Evolutionary conservation across 805 yeast species (phyloP), one percentile per base, ranked within the genome.

Genomic region (Allodekkera sacchari): DNA sequence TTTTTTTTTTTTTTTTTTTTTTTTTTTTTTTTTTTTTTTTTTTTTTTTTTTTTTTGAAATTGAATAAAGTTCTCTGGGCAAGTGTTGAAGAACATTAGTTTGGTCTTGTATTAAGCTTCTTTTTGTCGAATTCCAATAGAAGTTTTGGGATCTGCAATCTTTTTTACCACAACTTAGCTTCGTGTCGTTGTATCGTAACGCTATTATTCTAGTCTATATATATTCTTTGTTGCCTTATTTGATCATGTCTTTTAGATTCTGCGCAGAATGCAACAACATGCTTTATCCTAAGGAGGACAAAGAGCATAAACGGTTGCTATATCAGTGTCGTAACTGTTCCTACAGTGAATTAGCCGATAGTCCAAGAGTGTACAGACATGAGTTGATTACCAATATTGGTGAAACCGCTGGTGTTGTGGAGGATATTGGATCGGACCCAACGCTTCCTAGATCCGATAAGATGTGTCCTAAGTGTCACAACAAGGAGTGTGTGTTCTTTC

Each of bases 181-280:
- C 14, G 8, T 8, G 17, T 13, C n/a, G n/a, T n/a, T n/a, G n/a
- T n/a, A n/a, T n/a, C n/a, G n/a, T n/a, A n/a, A n/a, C n/a, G n/a
- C n/a, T n/a, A n/a, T n/a, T n/a, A n/a, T n/a, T n/a, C n/a, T n/a
- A n/a, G n/a, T n/a, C n/a, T n/a, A n/a, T n/a, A n/a, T n/a, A n/a
- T n/a, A n/a, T n/a, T n/a, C n/a, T n/a, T n/a, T n/a, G n/a, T n/a
- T n/a, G n/a, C n/a, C n/a, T n/a, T n/a, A n/a, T n/a, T n/a, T n/a
- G 15, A 33, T 22, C 21, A 52, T 53, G 48, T 85, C 96, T 33
- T 89, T 92, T 63, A 73, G 95, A 55, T 89, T 89, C 66, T 89
- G 98, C 60, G 78, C 92, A 49, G 94, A 89, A 54, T 89, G 94
- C 73, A 92, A 92, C 71, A 92, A 92, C 56, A 92, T 92, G 98